Base-by-base conservation (phyloP, 208 protist genomes). In the Acanthamoeba lugdunensis region DNA sequence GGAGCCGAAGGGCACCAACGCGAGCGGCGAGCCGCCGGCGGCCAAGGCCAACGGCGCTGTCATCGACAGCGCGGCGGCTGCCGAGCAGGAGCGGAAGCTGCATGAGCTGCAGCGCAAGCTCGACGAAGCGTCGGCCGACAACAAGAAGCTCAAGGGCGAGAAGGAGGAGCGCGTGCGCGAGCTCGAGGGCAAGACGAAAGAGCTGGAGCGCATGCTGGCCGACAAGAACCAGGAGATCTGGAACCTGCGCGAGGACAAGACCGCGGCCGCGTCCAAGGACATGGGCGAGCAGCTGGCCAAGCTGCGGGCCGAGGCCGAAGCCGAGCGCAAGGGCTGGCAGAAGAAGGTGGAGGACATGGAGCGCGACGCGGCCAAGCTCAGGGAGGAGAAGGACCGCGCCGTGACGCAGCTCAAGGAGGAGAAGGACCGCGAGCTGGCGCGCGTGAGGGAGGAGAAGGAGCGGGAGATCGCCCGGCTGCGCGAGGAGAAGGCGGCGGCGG, bases 201-300 rank as follows among this genome's bases (percentile, higher is more conserved):
- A 82, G 7, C 73, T 82, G 37, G 73, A 82, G 41, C 73, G 73
- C 30, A 45, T 52, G 30, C 21, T 82, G 45, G 45, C 41, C 73
- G 45, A 45, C 73, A 82, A 82, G 41, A 52, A 82, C 73, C 73
- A 82, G 73, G 73, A 82, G 37, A 82, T 82, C 73, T 52, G 73
- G 41, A 82, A 52, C 73, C 18, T 82, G 73, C 73, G 73, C 73
- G 73, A 82, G 23, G 73, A 28, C 65, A 71, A 71, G 28, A 18
- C 45, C 16, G 41, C 37, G 16, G 45, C 73, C 11, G 23, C 41
- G 45, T 48, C 41, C 73, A 50, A 25, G 30, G 73, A 82, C 1
- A 9, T n/a, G 6, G 28, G 28, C 69, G 37, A 77, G 69, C 37
- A 45, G 37, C 28, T 48, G 69, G 28, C 28, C 69, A 25, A 82